Evolutionary conservation across 768 basidiomycete species (phyloP).

Genomic region (Solioccasus polychromus): DNA sequence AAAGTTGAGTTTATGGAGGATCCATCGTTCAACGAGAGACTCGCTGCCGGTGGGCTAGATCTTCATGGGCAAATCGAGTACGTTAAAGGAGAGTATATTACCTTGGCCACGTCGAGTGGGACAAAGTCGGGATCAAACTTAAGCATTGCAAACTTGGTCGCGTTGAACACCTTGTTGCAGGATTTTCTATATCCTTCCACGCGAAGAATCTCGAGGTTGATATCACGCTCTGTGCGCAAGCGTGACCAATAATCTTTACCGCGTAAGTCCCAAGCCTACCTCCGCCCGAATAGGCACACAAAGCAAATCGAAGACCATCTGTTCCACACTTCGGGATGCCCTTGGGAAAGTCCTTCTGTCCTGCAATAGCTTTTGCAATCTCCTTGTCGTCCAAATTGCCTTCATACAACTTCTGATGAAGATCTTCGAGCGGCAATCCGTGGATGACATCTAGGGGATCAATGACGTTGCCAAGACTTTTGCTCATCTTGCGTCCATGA

Average conservation of each 20-base stretch:
- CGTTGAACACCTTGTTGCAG: constrained; percentile 99
- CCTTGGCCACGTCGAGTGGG: constrained; percentile 68
- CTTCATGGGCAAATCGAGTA: constrained; percentile 5
- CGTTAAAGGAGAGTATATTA: constrained; percentile 27
- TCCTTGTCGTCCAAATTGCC: constrained; percentile 95
- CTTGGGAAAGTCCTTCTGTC: constrained; percentile 98
- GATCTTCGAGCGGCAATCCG: constrained; percentile 71
- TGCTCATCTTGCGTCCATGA: constrained; percentile 98
- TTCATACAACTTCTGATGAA: constrained; percentile 82
- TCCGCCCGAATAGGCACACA: constrained; percentile 91
- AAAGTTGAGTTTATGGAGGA: constrained; percentile 88
- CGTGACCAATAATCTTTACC: background rate
- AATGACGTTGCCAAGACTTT: constrained; percentile 96
- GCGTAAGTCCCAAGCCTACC: constrained; percentile 41
- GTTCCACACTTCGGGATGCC: constrained; percentile 99
- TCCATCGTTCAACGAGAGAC: constrained; percentile 92
- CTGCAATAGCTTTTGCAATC: constrained; percentile 83
- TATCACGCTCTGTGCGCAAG: constrained; percentile 72
- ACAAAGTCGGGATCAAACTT: constrained; percentile 85
- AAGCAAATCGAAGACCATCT: constrained; percentile 91
- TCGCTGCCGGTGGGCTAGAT: constrained; percentile 85
- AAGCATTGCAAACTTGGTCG: constrained; percentile 98
- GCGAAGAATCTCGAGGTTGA: constrained; percentile 92
- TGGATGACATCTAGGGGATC: constrained; percentile 95
- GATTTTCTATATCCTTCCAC: constrained; percentile 99